Conservation (phyloP, 768 basidiomycete genomes). For the Mycena haematopus region DNA sequence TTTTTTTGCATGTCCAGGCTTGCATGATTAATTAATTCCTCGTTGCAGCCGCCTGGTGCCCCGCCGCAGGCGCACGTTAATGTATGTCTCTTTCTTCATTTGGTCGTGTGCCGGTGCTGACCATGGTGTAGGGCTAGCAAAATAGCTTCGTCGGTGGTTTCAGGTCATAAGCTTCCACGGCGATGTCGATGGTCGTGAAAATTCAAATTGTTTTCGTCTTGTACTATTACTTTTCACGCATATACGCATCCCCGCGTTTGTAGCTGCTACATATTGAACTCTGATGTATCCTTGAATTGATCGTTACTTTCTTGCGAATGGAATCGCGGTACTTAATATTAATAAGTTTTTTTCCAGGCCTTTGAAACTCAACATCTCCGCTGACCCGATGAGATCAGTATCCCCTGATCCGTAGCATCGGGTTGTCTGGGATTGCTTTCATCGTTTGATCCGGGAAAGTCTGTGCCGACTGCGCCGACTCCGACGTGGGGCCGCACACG, state of each 20-base stretch:
- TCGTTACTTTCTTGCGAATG: too few relatives aligned
- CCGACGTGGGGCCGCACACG: too few relatives aligned
- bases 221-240: background rate
- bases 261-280: background rate
- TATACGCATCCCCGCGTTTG: background rate
- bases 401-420: too few relatives aligned
- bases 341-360: too few relatives aligned
- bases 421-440: too few relatives aligned
- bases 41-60: conserved; percentile 10
- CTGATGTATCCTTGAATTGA: too few relatives aligned
- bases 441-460: too few relatives aligned
- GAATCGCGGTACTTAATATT: too few relatives aligned
- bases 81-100: background rate
- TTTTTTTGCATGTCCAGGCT: background rate
- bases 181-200: background rate
- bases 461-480: too few relatives aligned
- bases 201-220: background rate
- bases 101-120: background rate
- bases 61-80: conserved; percentile 20
- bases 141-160: conserved; percentile 16
- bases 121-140: background rate
- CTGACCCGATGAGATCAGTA: too few relatives aligned
- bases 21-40: background rate
- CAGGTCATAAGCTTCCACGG: background rate
- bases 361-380: too few relatives aligned